Evolutionary conservation across 2,329 filamentous ascomycete species (phyloP).

Genomic region (Sporothrix variecibatus): DNA sequence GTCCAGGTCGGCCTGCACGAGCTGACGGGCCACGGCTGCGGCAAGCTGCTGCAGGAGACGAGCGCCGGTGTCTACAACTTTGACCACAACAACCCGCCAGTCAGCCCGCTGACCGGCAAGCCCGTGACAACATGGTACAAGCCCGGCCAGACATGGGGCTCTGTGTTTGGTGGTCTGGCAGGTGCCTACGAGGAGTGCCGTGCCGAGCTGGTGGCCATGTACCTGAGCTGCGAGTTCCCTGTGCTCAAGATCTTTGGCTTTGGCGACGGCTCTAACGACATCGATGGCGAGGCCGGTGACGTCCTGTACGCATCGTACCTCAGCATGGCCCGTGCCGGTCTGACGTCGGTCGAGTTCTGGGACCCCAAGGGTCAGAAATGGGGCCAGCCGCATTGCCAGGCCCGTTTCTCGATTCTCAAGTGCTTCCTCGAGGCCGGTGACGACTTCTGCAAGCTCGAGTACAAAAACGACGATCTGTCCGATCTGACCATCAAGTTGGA

Average conservation of each 20-base stretch:
- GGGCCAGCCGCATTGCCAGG: conserved; percentile 91
- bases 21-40: conserved; percentile 82
- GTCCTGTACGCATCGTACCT: conserved; percentile 88
- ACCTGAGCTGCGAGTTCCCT: conserved; percentile 81
- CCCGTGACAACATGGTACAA: conserved; percentile 88
- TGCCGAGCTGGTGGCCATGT: conserved; percentile 93
- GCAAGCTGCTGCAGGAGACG: conserved; percentile 91
- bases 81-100: conserved; percentile 75
- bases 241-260: conserved; percentile 92
- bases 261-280: conserved; percentile 72
- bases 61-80: conserved; percentile 84
- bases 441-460: conserved; percentile 81
- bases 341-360: conserved; percentile 90
- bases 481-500: conserved; percentile 83
- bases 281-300: conserved; percentile 77
- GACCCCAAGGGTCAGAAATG: conserved; percentile 88
- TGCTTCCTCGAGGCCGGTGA: conserved; percentile 85
- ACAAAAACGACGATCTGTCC: conserved; percentile 71
- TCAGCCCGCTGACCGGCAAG: conserved; percentile 76
- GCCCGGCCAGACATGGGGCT: conserved; percentile 91
- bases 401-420: conserved; percentile 80
- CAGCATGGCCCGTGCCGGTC: conserved; percentile 89
- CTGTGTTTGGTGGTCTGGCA: conserved; percentile 84
- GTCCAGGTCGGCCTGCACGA: conserved; percentile 96
- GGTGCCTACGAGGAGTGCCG: conserved; percentile 93